Percentiles rank a stretch among this genome's conserved stretches.
phyloP scores from a whole-genome alignment of 768 basidiomycete species.

The Leccinum rimulosum region DNA sequence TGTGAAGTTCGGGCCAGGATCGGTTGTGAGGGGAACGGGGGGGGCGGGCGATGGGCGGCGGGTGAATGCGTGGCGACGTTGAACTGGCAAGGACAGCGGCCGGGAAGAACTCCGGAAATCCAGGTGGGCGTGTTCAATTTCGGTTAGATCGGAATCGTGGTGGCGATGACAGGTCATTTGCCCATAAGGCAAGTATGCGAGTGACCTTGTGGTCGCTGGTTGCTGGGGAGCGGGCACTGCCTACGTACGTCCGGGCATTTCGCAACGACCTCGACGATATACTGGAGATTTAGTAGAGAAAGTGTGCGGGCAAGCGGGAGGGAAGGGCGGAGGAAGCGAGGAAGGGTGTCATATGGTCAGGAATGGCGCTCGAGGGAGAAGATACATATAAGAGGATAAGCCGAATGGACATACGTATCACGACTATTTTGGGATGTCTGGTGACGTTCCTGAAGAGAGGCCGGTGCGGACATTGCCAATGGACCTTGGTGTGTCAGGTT shows the following conservation, averaged over 20 bases:
- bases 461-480: conserved; percentile 10
- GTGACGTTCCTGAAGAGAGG: conserved; percentile 18
- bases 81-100: not conserved
- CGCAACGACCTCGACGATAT: not conserved
- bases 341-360: not conserved
- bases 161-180: conserved; percentile 21
- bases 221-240: not conserved
- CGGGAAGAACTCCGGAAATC: conserved; percentile 11
- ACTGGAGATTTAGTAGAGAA: not conserved
- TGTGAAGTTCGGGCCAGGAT: not conserved
- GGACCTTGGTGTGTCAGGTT: conserved; percentile 12
- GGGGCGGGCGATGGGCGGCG: not conserved
- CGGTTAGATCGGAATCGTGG: conserved; percentile 31
- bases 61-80: not conserved
- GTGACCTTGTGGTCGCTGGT: not conserved
- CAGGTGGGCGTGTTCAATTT: conserved; percentile 23
- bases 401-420: conserved; percentile 13
- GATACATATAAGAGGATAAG: conserved; percentile 14
- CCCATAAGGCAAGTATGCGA: conserved; percentile 10
- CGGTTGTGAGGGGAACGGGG: not conserved
- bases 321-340: not conserved
- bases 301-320: not conserved
- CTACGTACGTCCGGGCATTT: not conserved
- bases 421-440: conserved; percentile 17
- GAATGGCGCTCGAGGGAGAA: not conserved